phyloP scores from a whole-genome alignment of 129 eudicot genomes.

The Lonicera japonica region DNA sequence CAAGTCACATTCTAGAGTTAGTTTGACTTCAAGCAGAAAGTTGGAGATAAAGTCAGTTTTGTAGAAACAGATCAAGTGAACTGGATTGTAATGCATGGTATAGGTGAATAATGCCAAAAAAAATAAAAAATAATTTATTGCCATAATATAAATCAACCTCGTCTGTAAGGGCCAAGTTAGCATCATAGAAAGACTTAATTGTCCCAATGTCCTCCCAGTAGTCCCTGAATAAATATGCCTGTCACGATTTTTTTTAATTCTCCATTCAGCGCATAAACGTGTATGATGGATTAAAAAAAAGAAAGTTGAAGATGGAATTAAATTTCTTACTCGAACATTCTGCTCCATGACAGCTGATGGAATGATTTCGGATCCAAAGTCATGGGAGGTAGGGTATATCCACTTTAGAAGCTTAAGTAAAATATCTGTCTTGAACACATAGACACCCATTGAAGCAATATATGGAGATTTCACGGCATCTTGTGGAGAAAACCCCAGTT shows the following conservation, averaged over 20 bases:
- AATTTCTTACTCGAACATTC: slow-evolving; percentile 55
- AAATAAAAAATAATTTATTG: too few species aligned
- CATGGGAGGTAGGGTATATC: slow-evolving; percentile 74
- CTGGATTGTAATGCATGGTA: neutral
- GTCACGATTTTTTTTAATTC: slow-evolving; percentile 9
- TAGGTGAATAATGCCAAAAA: neutral
- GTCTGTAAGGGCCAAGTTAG: slow-evolving; percentile 79
- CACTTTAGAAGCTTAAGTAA: slow-evolving; percentile 62
- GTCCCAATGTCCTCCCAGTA: slow-evolving; percentile 99
- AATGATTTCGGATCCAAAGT: slow-evolving; percentile 89
- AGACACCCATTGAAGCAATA: slow-evolving; percentile 97
- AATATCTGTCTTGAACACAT: slow-evolving; percentile 76
- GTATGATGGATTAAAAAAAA: neutral
- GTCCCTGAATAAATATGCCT: slow-evolving; percentile 92
- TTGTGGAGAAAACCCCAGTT: slow-evolving; percentile 63
- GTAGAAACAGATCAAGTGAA: neutral
- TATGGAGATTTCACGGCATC: slow-evolving; percentile 67
- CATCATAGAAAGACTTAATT: slow-evolving; percentile 71
- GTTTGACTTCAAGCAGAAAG: neutral
- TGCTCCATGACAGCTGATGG: slow-evolving; percentile 72
- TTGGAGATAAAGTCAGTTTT: neutral
- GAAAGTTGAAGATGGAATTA: neutral
- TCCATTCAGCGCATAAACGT: neutral
- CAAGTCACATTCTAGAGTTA: neutral
- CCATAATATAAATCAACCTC: slow-evolving; percentile 39